Percentiles rank a stretch among this genome's conserved stretches.
Conservation (phyloP, 495 filamentous ascomycete species). For the Aspergillus affinis region DNA sequence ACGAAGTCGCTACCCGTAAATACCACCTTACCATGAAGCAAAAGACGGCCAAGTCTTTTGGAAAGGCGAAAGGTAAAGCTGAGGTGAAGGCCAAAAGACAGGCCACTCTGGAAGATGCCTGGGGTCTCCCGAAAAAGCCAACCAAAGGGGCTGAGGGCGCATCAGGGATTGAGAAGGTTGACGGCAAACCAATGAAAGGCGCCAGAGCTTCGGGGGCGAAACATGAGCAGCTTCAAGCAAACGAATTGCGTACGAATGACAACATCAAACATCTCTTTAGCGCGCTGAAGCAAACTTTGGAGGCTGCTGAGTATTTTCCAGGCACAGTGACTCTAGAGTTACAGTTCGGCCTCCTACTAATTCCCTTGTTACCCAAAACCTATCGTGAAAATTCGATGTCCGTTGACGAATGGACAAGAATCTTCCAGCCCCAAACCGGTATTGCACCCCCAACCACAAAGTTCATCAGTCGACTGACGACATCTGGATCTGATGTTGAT, state of each 20-base stretch:
- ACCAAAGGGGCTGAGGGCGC: conserved; percentile 1
- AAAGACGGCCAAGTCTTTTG: conserved; percentile 15
- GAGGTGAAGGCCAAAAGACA: conserved; percentile 23
- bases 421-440: conserved; percentile 24
- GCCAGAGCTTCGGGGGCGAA: background rate
- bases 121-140: conserved; percentile 20
- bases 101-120: conserved; percentile 29
- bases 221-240: conserved; percentile 4
- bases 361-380: conserved; percentile 24
- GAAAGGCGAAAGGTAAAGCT: conserved; percentile 13
- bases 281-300: conserved; percentile 23
- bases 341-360: conserved; percentile 37
- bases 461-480: conserved; percentile 36
- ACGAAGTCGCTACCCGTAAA: conserved; percentile 19
- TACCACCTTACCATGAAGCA: conserved; percentile 29
- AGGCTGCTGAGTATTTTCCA: conserved; percentile 29
- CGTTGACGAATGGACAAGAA: conserved; percentile 24
- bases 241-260: conserved; percentile 3
- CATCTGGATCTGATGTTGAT: conserved; percentile 36
- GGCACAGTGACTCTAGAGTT: conserved; percentile 35
- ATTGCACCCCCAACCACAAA: conserved; percentile 21
- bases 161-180: background rate
- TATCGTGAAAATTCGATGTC: conserved; percentile 16
- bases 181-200: no score
- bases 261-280: conserved; percentile 21